Conservation (phyloP, 1,139 yeast genomes). For the Candida albicans region DNA sequence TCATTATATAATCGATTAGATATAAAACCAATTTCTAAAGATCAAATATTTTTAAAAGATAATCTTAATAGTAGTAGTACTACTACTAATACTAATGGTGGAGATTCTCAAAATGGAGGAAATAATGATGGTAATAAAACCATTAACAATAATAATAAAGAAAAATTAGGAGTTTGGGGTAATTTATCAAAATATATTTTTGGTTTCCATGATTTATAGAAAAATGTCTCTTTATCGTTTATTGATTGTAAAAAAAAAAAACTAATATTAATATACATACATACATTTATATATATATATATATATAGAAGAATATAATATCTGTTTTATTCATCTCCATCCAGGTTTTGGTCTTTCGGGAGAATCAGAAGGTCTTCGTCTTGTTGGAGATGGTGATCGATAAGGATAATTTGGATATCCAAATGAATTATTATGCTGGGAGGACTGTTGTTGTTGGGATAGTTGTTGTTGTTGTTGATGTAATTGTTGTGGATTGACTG, state of each 20-base stretch:
- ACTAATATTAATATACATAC: slow-evolving; percentile 1
- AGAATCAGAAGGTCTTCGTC: slow-evolving; percentile 7
- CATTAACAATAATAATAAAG: slow-evolving; percentile 18
- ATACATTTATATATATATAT: slow-evolving; percentile 5
- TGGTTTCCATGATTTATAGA: slow-evolving; percentile 46
- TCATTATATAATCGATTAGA: slow-evolving; percentile 29
- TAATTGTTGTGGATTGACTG: background rate
- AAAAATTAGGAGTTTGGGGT: slow-evolving; percentile 38
- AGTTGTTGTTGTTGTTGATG: background rate
- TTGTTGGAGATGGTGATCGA: slow-evolving; percentile 10
- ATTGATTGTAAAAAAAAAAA: slow-evolving; percentile 1
- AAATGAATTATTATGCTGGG: background rate
- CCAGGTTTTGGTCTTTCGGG: slow-evolving; percentile 2
- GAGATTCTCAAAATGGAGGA: background rate
- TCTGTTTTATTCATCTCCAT: slow-evolving; percentile 10
- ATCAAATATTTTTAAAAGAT: slow-evolving; percentile 34
- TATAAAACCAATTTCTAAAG: slow-evolving; percentile 39
- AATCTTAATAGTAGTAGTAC: slow-evolving; percentile 17
- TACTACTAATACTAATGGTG: no score
- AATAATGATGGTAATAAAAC: background rate
- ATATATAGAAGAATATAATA: background rate
- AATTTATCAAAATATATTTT: slow-evolving; percentile 38
- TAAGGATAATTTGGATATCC: slow-evolving; percentile 3
- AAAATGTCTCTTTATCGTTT: background rate
- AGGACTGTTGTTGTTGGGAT: background rate